phyloP scores from a whole-genome alignment of 257 asterid genomes.

The Scutellaria barbata region DNA sequence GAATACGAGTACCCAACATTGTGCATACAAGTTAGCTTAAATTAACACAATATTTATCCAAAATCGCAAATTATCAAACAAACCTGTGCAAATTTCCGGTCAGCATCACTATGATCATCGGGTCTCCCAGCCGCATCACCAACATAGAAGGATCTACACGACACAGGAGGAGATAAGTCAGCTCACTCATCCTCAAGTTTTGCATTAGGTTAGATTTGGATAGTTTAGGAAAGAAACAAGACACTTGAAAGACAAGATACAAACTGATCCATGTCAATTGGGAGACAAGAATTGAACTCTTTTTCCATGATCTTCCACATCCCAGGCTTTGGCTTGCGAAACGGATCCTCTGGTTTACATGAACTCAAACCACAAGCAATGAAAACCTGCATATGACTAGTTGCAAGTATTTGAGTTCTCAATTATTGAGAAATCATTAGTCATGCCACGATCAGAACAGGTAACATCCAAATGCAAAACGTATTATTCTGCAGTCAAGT shows the following conservation, averaged over 20 bases:
- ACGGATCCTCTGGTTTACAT: slow-evolving; percentile 64
- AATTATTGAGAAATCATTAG: slow-evolving; percentile 8
- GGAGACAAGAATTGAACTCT: slow-evolving; percentile 85
- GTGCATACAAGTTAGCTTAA: neutral
- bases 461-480: neutral
- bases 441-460: neutral
- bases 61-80: slow-evolving; percentile 36
- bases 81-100: slow-evolving; percentile 89
- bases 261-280: slow-evolving; percentile 79
- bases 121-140: slow-evolving; percentile 99
- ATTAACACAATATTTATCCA: neutral
- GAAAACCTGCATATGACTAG: slow-evolving; percentile 67
- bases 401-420: slow-evolving; percentile 7
- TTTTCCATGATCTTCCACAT: slow-evolving; percentile 93
- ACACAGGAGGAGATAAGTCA: slow-evolving; percentile 18
- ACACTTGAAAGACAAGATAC: slow-evolving; percentile 30
- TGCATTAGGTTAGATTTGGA: neutral
- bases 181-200: neutral
- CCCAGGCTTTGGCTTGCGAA: slow-evolving; percentile 92
- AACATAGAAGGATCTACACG: slow-evolving; percentile 81
- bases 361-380: slow-evolving; percentile 84
- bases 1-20: neutral
- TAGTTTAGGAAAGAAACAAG: neutral
- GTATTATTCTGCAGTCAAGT: slow-evolving; percentile 10
- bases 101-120: slow-evolving; percentile 88